Evolutionary conservation across 2,329 filamentous ascomycete species (phyloP).

Genomic region (Botryosphaeria dothidea): DNA sequence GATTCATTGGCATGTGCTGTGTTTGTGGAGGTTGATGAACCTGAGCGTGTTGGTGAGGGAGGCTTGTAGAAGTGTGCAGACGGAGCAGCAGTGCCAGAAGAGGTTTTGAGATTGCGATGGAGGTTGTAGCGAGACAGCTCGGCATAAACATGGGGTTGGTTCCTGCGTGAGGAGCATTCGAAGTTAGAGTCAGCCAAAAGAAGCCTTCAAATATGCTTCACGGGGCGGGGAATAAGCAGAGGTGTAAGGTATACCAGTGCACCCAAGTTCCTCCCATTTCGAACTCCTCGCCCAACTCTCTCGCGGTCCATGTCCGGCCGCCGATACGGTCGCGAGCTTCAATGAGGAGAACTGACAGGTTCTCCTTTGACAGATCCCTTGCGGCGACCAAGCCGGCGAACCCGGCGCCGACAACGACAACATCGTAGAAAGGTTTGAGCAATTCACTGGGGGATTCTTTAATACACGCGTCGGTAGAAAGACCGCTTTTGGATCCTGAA

Average conservation of each 20-base stretch:
- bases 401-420: constrained; percentile 46
- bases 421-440: constrained; percentile 27
- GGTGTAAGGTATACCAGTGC: constrained; percentile 35
- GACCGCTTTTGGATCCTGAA: not conserved
- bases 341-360: constrained; percentile 45
- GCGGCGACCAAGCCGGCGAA: constrained; percentile 35
- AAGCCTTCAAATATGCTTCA: not conserved
- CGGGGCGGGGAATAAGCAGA: not conserved
- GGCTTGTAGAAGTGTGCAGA: not conserved
- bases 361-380: constrained; percentile 32
- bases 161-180: not conserved
- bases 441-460: not conserved
- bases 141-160: constrained; percentile 29
- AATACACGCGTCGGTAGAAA: not conserved
- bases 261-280: constrained; percentile 56
- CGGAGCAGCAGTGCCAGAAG: constrained; percentile 15
- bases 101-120: constrained; percentile 17
- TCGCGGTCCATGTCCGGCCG: constrained; percentile 49
- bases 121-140: constrained; percentile 35
- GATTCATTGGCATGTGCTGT: not conserved
- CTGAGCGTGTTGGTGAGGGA: not conserved
- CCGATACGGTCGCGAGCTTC: constrained; percentile 53
- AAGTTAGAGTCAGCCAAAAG: not conserved
- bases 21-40: not conserved
- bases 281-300: constrained; percentile 46